phyloP scores from a whole-genome alignment of 2,329 filamentous ascomycete species.

The Phialophora macrospora region DNA sequence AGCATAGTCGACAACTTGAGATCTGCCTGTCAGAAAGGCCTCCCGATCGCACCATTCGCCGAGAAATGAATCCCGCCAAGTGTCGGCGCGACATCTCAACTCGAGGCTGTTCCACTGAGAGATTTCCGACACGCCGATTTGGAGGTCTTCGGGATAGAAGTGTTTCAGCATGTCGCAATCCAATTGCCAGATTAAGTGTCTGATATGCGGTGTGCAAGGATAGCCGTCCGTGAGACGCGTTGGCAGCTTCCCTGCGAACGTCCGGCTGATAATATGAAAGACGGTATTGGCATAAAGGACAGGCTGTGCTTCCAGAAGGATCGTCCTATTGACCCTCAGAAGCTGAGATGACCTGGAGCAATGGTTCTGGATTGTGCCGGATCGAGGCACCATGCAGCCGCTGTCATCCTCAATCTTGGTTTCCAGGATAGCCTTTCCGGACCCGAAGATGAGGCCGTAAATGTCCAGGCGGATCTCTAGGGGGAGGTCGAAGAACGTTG shows the following conservation, averaged over 20 bases:
- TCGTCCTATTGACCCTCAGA: conserved; percentile 32
- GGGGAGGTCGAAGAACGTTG: conserved; percentile 56
- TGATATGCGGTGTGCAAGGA: conserved; percentile 25
- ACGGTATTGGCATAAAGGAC: conserved; percentile 36
- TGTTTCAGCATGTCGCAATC: conserved; percentile 37
- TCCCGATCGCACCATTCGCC: conserved; percentile 38
- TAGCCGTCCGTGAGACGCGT: conserved; percentile 26
- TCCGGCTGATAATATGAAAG: conserved; percentile 31
- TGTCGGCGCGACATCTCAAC: conserved; percentile 35
- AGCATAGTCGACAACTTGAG: conserved; percentile 34
- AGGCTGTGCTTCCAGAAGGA: conserved; percentile 34
- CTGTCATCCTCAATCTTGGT: conserved; percentile 24
- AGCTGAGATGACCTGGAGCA: conserved; percentile 32
- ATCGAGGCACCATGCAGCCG: conserved; percentile 29
- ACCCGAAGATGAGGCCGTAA: conserved; percentile 52
- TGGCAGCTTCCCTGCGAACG: conserved; percentile 36
- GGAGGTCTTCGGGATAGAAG: conserved; percentile 30
- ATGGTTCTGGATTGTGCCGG: conserved; percentile 13
- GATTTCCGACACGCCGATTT: conserved; percentile 20
- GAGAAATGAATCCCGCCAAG: conserved; percentile 36
- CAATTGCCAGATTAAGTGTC: conserved; percentile 36
- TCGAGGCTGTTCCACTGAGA: conserved; percentile 29
- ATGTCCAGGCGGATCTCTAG: conserved; percentile 57
- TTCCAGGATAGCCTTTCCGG: conserved; percentile 27
- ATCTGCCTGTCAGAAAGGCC: conserved; percentile 31